These are phyloP conservation scores for Rhizophagus clarus DNA, from an alignment of 192 early-diverging fungal species.

Conservation along the genomic window DNA sequence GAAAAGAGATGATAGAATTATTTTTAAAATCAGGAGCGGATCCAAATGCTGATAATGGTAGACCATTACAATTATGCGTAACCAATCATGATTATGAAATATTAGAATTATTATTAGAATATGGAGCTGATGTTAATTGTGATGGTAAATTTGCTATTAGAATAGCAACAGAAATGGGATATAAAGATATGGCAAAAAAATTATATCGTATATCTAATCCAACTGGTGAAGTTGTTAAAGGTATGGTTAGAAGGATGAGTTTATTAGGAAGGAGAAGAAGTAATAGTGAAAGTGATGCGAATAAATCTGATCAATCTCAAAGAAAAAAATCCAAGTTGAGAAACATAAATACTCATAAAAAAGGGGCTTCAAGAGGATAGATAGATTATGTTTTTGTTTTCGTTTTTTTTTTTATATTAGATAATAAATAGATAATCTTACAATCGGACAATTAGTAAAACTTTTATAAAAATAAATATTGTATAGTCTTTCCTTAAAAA, in stretches of 20 bases:
- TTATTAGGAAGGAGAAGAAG: background rate
- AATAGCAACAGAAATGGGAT: slow-evolving; percentile 28
- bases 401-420: too few species aligned
- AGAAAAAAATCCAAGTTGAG: background rate
- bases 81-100: slow-evolving; percentile 24
- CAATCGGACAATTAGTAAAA: background rate
- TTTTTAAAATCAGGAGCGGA: slow-evolving; percentile 21
- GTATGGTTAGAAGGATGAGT: background rate
- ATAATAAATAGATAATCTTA: too few species aligned
- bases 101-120: background rate
- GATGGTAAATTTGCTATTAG: background rate
- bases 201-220: slow-evolving; percentile 19
- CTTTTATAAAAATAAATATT: too few species aligned
- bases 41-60: slow-evolving; percentile 29
- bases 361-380: background rate
- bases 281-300: background rate
- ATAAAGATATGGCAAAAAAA: slow-evolving; percentile 29
- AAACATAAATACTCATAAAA: background rate
- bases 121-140: slow-evolving; percentile 10
- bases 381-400: too few species aligned
- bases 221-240: background rate
- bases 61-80: slow-evolving; percentile 22
- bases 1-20: slow-evolving; percentile 9
- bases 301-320: background rate
- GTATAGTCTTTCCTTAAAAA: too few species aligned